A percentile compares a stretch with the other conserved stretches of the same genome.
phyloP scores from a whole-genome alignment of 2,329 filamentous ascomycete species.

The Domatiomyces catenatus region DNA sequence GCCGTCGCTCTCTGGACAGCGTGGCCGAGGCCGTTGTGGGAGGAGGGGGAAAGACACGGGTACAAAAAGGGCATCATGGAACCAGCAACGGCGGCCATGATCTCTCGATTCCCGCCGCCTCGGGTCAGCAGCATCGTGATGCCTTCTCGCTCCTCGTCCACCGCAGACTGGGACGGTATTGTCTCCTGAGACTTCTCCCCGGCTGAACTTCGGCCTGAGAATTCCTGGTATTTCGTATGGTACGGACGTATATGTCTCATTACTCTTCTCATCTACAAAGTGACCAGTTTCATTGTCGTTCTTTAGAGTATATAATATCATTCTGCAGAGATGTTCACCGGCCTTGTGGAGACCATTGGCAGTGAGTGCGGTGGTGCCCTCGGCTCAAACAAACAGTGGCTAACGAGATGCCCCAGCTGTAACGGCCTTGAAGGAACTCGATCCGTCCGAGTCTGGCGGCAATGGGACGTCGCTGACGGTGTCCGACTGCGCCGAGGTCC shows the following conservation, averaged over 20 bases:
- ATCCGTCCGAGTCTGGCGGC: conserved; percentile 52
- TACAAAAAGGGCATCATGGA: conserved; percentile 24
- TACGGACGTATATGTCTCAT: too few relatives aligned
- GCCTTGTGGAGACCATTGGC: conserved; percentile 82
- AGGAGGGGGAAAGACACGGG: conserved; percentile 16
- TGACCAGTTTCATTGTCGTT: conserved; percentile 34
- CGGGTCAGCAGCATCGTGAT: conserved; percentile 32
- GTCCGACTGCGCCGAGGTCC: conserved; percentile 56
- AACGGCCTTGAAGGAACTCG: conserved; percentile 62
- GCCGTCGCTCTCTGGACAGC: conserved; percentile 5
- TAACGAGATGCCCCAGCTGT: conserved; percentile 45
- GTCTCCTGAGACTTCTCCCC: conserved; percentile 21
- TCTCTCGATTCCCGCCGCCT: conserved; percentile 32
- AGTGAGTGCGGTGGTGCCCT: conserved; percentile 41
- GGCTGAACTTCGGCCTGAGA: not conserved
- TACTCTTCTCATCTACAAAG: conserved; percentile 32
- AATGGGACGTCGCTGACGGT: conserved; percentile 87
- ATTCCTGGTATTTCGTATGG: too few relatives aligned
- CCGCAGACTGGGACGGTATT: too few relatives aligned
- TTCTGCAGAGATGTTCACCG: conserved; percentile 66
- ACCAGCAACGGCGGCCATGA: conserved; percentile 30
- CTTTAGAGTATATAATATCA: conserved; percentile 26
- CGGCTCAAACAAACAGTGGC: conserved; percentile 1
- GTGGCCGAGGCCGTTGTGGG: conserved; percentile 7
- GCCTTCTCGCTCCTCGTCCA: conserved; percentile 31